Evolutionary conservation across 1,139 yeast genomes (phyloP), one percentile per base, ranked within the genome.

Genomic region (Entelexis sorbosivorans): DNA sequence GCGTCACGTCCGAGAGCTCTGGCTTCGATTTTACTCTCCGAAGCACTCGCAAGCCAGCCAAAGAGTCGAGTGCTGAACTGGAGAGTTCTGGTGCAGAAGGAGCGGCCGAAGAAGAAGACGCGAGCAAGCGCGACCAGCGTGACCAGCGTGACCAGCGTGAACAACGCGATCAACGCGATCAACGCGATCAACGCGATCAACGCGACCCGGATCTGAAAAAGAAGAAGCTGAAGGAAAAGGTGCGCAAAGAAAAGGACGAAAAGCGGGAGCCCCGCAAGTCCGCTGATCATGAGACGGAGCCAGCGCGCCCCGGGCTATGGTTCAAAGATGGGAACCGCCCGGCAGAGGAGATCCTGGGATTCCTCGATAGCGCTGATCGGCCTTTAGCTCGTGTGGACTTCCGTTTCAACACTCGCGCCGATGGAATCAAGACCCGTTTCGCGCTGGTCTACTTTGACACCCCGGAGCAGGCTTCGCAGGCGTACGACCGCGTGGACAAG

Each of bases 11-110:
- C n/a, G 38, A 43, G 45, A 76, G 78, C 3, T 62, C 65, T 35
- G 81, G 81, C 3, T 77, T 77, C 59, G 75, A 76, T 57, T 77
- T 77, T 51, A 2, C 49, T 16, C 14, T 22, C 14, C 46, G 46
- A 8, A 20, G 20, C 31, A 20, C 22, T 5, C 32, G 32, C n/a
- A 43, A 43, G 26, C 29, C 31, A 4, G 9, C 14, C 10, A 43
- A 24, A 7, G 46, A 43, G 31, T 22, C 38, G 1, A 16, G 10
- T 17, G 16, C 24, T 19, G 44, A 29, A 3, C 35, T 10, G 9
- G 44, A 40, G 22, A n/a, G 16, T 11, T 5, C 22, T 16, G 26
- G 5, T 10, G 26, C 13, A 9, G 35, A 5, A 5, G 44, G 16
- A 24, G 8, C 33, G n/a, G 16, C n/a, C 9, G 38, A 11, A 2